Conservation (phyloP, 176 grass and related monocot genomes). For the Oryza rufipogon region DNA sequence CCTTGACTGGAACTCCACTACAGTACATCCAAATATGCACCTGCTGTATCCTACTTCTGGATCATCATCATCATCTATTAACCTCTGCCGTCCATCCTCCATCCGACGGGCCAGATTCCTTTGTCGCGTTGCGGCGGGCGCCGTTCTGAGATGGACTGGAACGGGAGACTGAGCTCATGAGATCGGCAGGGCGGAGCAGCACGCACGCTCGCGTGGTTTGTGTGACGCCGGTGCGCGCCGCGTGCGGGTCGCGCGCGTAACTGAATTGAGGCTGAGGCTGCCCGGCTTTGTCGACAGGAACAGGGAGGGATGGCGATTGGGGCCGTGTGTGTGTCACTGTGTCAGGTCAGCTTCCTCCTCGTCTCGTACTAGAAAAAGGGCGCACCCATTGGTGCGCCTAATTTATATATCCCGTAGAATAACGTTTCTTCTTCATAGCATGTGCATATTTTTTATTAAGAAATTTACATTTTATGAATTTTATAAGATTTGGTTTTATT, state of each 20-base stretch:
- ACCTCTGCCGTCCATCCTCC: neutral
- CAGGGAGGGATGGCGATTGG: neutral
- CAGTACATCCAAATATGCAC: neutral
- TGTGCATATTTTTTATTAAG: no score
- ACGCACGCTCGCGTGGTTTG: slow-evolving; percentile 38
- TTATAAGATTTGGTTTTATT: no score
- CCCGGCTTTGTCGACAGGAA: neutral
- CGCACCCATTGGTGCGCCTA: no score
- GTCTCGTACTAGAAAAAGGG: no score
- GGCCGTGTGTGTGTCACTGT: no score
- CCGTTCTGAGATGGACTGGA: neutral
- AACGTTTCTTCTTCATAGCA: no score
- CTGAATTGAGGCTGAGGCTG: slow-evolving; percentile 11
- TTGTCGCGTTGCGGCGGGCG: slow-evolving; percentile 17
- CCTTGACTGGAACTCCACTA: no score
- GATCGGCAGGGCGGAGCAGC: neutral
- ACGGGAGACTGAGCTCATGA: neutral
- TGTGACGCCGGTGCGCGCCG: slow-evolving; percentile 26
- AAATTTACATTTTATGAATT: no score
- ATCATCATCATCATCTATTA: neutral
- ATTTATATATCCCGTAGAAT: no score
- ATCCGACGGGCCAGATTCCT: neutral
- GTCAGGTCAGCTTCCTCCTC: neutral
- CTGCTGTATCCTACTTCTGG: neutral
- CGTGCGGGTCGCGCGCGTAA: slow-evolving; percentile 15